A percentile compares a stretch with the other conserved stretches of the same genome.
Conservation (phyloP, 352 stramenopile genomes). For the Phytopythium cucurbitacearum region DNA sequence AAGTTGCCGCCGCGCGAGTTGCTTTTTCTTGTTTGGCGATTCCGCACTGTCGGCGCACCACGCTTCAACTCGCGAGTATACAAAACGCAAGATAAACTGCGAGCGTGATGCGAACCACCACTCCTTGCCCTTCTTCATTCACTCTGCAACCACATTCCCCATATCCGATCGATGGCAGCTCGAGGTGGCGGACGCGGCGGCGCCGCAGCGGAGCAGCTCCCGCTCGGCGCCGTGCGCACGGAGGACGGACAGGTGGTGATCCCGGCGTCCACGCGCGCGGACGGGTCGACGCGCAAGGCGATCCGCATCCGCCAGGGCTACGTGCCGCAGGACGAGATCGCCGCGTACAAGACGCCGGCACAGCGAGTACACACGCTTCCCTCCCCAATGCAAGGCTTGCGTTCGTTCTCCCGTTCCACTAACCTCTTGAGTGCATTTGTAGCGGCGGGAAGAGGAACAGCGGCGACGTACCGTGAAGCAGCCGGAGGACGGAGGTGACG, state of each 20-base stretch:
- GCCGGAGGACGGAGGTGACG: background rate
- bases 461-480: background rate
- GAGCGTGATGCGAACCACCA: too few relatives aligned
- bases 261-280: slow-evolving; percentile 48
- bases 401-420: too few relatives aligned
- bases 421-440: too few relatives aligned
- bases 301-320: slow-evolving; percentile 82
- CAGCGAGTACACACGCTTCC: slow-evolving; percentile 33
- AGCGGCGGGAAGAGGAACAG: background rate
- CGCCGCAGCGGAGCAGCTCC: slow-evolving; percentile 20
- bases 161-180: background rate
- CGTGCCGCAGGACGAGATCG: slow-evolving; percentile 77
- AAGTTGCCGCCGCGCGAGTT: too few relatives aligned
- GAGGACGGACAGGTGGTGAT: slow-evolving; percentile 63
- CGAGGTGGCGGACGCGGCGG: slow-evolving; percentile 3
- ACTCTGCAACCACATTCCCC: too few relatives aligned
- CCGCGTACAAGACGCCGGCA: slow-evolving; percentile 71
- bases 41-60: too few relatives aligned
- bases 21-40: too few relatives aligned
- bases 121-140: too few relatives aligned
- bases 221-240: slow-evolving; percentile 58
- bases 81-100: too few relatives aligned
- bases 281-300: slow-evolving; percentile 72
- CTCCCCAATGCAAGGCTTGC: too few relatives aligned
- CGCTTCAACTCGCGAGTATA: too few relatives aligned